Evolutionary conservation across 371 early-diverging fungal species (phyloP).

Genomic region (Mortierella sp.): DNA sequence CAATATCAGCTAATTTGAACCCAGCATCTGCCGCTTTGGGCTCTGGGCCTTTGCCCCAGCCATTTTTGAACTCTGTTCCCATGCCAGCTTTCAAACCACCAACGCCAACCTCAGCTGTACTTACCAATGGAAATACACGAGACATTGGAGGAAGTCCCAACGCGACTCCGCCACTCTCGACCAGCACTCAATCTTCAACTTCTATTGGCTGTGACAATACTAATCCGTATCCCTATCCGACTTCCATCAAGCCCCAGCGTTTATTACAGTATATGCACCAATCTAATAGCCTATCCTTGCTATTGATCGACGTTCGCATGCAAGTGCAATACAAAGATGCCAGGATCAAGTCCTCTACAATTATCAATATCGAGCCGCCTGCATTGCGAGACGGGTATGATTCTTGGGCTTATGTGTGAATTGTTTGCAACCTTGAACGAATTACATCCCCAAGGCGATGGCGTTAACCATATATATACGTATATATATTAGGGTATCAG

Average conservation of each 20-base stretch:
- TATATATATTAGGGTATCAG: constrained; percentile 53
- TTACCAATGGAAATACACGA: constrained; percentile 5
- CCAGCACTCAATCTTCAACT: background rate
- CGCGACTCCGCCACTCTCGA: background rate
- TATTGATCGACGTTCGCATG: constrained; percentile 89
- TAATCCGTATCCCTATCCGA: constrained; percentile 29
- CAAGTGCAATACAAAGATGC: constrained; percentile 76
- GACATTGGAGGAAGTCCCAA: background rate
- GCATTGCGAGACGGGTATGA: constrained; percentile 69
- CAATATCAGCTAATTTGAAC: background rate
- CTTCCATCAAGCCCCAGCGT: constrained; percentile 43
- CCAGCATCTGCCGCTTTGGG: constrained; percentile 5
- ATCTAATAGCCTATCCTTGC: constrained; percentile 58
- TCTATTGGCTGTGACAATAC: constrained; percentile 35
- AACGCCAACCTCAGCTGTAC: constrained; percentile 14
- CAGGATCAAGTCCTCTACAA: constrained; percentile 76
- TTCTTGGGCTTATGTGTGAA: too few relatives aligned
- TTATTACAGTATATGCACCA: constrained; percentile 63
- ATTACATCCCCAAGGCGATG: background rate
- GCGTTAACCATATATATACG: background rate
- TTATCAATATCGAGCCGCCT: constrained; percentile 88
- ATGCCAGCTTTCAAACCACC: constrained; percentile 17
- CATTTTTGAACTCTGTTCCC: constrained; percentile 18
- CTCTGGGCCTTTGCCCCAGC: constrained; percentile 10
- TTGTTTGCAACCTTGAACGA: background rate